Conservation (phyloP, 2,329 filamentous ascomycete species). For the Alternaria incomplexa region DNA sequence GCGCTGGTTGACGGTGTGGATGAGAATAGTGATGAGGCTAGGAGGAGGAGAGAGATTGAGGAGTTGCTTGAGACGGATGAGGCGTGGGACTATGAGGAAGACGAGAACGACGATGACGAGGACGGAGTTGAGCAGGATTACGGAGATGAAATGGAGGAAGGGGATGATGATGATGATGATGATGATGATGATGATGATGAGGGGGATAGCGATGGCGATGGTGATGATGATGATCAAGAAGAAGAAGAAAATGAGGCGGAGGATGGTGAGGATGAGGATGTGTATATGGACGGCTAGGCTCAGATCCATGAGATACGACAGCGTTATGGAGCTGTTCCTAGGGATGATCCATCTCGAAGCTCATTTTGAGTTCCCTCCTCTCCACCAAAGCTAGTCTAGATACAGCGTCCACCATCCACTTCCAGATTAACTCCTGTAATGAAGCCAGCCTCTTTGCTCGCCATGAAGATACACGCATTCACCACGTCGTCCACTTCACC, state of each 20-base stretch:
- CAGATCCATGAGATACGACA: background rate
- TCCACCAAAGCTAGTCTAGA: slow-evolving; percentile 20
- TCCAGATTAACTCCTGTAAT: slow-evolving; percentile 61
- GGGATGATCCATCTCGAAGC: background rate
- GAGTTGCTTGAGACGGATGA: slow-evolving; percentile 28
- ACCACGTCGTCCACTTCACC: slow-evolving; percentile 67
- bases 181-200: background rate
- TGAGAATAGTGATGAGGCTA: slow-evolving; percentile 10
- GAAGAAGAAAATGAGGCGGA: background rate
- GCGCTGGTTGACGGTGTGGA: slow-evolving; percentile 2
- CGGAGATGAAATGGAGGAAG: background rate
- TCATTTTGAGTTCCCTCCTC: background rate
- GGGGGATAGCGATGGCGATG: too few relatives aligned
- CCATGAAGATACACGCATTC: slow-evolving; percentile 63
- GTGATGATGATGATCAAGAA: slow-evolving; percentile 6
- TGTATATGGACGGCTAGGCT: background rate
- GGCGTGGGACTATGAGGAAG: background rate
- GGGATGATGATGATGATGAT: background rate
- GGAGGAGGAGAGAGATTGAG: slow-evolving; percentile 23
- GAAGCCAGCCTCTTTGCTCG: slow-evolving; percentile 64
- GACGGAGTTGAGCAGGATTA: background rate
- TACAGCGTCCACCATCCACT: slow-evolving; percentile 49
- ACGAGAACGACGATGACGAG: background rate
- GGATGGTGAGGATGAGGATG: background rate
- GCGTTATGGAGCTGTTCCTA: background rate